Conservation (phyloP, 179 eudicot species). For the Sideroxylon spinosum region DNA sequence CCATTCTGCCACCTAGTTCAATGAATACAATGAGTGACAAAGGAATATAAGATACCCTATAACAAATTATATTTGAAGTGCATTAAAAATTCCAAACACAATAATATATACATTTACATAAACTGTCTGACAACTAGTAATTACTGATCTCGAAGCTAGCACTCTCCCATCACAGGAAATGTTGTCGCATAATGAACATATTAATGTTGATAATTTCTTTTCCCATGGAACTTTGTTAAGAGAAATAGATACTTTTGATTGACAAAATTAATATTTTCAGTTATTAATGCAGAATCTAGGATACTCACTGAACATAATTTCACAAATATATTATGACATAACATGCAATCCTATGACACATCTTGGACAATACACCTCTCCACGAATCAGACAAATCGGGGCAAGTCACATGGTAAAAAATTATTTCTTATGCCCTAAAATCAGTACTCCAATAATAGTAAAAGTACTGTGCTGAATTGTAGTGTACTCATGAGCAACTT, state of each 20-base stretch:
- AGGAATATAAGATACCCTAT: not conserved
- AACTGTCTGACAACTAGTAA: not conserved
- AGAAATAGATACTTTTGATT: not conserved
- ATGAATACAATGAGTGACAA: not conserved
- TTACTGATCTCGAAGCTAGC: not conserved
- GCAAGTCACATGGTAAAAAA: not conserved
- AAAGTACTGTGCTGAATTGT: not conserved
- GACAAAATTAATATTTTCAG: not conserved
- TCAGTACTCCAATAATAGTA: not conserved
- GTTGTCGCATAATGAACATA: not conserved
- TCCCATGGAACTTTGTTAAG: not conserved
- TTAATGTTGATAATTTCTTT: not conserved
- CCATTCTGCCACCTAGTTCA: not conserved
- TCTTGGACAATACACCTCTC: not conserved
- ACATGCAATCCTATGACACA: not conserved
- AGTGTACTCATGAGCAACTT: not conserved
- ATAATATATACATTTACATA: not conserved
- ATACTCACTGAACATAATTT: not conserved
- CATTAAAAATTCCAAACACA: not conserved
- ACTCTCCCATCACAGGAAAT: not conserved
- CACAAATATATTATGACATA: not conserved
- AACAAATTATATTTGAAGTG: too few species aligned
- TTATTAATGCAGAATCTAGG: not conserved
- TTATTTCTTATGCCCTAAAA: not conserved
- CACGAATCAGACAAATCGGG: not conserved